Evolutionary conservation across 2,329 filamentous ascomycete species (phyloP).

Genomic region (Neofusicoccum kwambonambiense): DNA sequence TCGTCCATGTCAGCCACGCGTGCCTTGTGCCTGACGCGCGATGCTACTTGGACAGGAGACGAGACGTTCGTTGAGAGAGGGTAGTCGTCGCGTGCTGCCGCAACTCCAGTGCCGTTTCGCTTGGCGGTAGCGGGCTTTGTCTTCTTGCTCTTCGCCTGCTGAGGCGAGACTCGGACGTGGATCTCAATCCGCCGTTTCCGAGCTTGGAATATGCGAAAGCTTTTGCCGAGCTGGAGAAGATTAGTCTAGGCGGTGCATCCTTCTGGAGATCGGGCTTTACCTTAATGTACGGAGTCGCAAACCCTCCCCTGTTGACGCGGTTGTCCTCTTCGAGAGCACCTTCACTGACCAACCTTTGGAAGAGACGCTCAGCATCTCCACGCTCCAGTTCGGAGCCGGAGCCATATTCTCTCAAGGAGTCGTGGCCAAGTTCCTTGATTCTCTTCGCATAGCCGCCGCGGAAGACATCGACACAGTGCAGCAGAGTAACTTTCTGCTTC

Average conservation of each 20-base stretch:
- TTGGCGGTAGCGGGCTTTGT: constrained; percentile 27
- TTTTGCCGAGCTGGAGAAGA: constrained; percentile 40
- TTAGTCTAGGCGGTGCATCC: constrained; percentile 21
- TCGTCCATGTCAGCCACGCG: constrained; percentile 11
- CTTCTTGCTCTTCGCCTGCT: constrained; percentile 35
- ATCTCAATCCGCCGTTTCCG: constrained; percentile 50
- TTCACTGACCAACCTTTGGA: constrained; percentile 71
- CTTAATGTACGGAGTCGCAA: constrained; percentile 71
- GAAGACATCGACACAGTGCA: constrained; percentile 82
- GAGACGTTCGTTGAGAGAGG: constrained; percentile 67
- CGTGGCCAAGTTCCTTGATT: constrained; percentile 48
- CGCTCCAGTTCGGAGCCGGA: constrained; percentile 68
- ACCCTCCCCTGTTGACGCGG: constrained; percentile 61
- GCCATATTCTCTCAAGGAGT: constrained; percentile 61
- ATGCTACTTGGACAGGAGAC: constrained; percentile 56
- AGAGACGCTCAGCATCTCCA: constrained; percentile 79
- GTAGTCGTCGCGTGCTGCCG: constrained; percentile 43
- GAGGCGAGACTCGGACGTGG: constrained; percentile 53
- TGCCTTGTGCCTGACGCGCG: constrained; percentile 34
- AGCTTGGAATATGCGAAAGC: constrained; percentile 46
- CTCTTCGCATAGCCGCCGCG: constrained; percentile 66
- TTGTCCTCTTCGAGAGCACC: constrained; percentile 72
- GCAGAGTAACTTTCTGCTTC: constrained; percentile 64
- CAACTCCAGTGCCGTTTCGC: constrained; percentile 31
- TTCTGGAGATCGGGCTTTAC: constrained; percentile 46